Evolutionary conservation across 345 rosid species (phyloP), one percentile per base, ranked within the genome.

Genomic region (Ceriops decandra): DNA sequence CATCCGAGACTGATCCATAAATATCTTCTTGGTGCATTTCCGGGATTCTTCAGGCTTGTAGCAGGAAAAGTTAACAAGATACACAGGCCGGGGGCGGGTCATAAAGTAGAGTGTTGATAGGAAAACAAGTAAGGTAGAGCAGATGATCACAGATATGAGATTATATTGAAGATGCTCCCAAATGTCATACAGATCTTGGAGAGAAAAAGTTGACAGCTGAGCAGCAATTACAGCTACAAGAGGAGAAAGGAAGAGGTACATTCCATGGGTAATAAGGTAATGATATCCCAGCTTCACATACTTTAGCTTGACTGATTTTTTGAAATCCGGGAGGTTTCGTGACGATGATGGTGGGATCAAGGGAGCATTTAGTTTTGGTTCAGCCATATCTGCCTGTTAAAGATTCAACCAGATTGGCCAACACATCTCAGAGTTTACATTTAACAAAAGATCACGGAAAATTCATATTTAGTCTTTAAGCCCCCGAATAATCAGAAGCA

Each of bases 271-370:
- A 75, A 78, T 66, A 10, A 78, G 63, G 46, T 78, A 70, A 62
- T 78, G 81, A 66, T 78, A 78, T 7, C 81, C 81, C 19, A 78
- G 68, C 66, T 78, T 78, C 67, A 78, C 81, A 35, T 78, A 78
- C 26, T 78, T 77, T 15, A 77, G 77, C 57, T 62, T 72, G 19
- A 77, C 64, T 2, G 81, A 77, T 42, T 73, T 67, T 67, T 73
- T 69, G 60, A 69, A 69, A 52, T 69, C 73, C 1, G 73, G 73
- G 22, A 69, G 73, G 60, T 32, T 61, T 51, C 73, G 16, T 1
- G 80, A 33, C 33, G 84, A 68, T 9, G 68, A 63, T 70, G 71
- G 51, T 60, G 30, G 76, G 20, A 77, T 73, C 67, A 82, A 76
- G 20, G 84, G 88, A 31, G 78, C 60, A n/a, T 76, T 70, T 3